Percentiles rank a stretch among this genome's conserved stretches.
Conservation (phyloP, 495 filamentous ascomycete species). For the Penicillium lividum region DNA sequence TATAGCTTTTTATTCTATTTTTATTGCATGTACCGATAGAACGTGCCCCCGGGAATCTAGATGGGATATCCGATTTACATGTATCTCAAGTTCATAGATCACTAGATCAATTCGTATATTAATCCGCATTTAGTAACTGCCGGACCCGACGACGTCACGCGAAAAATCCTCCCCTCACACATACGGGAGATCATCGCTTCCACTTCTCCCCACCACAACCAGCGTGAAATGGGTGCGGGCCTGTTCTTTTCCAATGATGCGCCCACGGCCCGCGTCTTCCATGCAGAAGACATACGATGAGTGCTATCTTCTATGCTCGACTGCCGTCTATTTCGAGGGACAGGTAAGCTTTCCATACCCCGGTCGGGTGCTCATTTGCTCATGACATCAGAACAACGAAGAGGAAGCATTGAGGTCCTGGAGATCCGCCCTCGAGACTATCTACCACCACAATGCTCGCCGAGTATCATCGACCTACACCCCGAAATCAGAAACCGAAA, state of each 20-base stretch:
- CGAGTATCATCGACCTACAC: constrained; percentile 66
- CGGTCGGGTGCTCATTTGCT: constrained; percentile 15
- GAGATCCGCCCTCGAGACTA: constrained; percentile 87
- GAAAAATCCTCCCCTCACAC: constrained; percentile 32
- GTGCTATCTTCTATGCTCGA: constrained; percentile 89
- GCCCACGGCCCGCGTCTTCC: constrained; percentile 72
- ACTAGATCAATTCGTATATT: not conserved
- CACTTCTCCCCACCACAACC: constrained; percentile 22
- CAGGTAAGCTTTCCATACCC: constrained; percentile 56
- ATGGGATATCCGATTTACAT: constrained; percentile 24
- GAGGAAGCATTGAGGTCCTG: constrained; percentile 89
- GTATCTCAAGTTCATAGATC: not conserved
- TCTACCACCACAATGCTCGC: constrained; percentile 83
- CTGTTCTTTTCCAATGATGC: constrained; percentile 61
- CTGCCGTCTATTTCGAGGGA: constrained; percentile 91
- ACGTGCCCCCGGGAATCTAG: constrained; percentile 29
- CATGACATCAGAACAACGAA: constrained; percentile 74
- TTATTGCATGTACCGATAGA: constrained; percentile 36
- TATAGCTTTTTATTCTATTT: constrained; percentile 25
- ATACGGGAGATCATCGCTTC: constrained; percentile 25
- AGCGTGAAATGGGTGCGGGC: constrained; percentile 34
- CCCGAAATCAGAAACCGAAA: constrained; percentile 83
- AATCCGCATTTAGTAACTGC: constrained; percentile 28
- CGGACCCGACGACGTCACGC: constrained; percentile 48
- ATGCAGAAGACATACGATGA: constrained; percentile 98